phyloP scores from a whole-genome alignment of 2,329 filamentous ascomycete genomes.

The Fusarium citri region DNA sequence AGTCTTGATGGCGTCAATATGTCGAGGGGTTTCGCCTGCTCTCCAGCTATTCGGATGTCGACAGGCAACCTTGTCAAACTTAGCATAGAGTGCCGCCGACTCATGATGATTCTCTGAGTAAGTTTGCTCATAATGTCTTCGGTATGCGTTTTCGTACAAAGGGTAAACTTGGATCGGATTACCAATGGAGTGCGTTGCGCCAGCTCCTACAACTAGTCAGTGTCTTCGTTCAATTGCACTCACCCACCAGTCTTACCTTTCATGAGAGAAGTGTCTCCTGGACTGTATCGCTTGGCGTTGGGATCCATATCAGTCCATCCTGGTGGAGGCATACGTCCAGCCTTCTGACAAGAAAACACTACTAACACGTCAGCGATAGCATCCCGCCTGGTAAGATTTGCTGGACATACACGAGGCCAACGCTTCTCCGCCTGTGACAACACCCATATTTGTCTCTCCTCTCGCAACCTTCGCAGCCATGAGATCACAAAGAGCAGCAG shows the following conservation, averaged over 20 bases:
- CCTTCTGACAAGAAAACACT: slow-evolving; percentile 52
- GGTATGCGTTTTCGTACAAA: slow-evolving; percentile 73
- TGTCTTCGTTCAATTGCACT: rapidly evolving
- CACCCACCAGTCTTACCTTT: slow-evolving; percentile 29
- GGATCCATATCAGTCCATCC: slow-evolving; percentile 67
- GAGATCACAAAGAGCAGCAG: slow-evolving; percentile 71
- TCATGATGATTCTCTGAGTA: slow-evolving; percentile 67
- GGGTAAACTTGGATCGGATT: slow-evolving; percentile 76
- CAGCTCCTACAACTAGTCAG: slow-evolving; percentile 58
- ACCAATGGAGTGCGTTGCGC: slow-evolving; percentile 68
- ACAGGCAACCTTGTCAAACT: slow-evolving; percentile 68
- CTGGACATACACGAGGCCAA: slow-evolving; percentile 64
- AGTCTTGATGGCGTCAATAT: slow-evolving; percentile 63
- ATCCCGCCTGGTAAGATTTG: rapidly evolving
- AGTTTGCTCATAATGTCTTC: slow-evolving; percentile 66
- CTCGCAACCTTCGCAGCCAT: slow-evolving; percentile 67
- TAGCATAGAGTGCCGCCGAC: slow-evolving; percentile 69
- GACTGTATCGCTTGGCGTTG: slow-evolving; percentile 56
- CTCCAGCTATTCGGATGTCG: slow-evolving; percentile 68
- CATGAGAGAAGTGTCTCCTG: slow-evolving; percentile 60
- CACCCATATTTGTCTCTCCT: slow-evolving; percentile 65
- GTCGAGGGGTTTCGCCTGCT: slow-evolving; percentile 59
- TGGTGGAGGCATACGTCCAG: slow-evolving; percentile 60
- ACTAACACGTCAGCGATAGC: background rate
- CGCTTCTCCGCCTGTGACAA: slow-evolving; percentile 74